These are phyloP conservation scores for Stenogyne calaminthoides DNA, from an alignment of 305 asterid species.

Conservation along the genomic window DNA sequence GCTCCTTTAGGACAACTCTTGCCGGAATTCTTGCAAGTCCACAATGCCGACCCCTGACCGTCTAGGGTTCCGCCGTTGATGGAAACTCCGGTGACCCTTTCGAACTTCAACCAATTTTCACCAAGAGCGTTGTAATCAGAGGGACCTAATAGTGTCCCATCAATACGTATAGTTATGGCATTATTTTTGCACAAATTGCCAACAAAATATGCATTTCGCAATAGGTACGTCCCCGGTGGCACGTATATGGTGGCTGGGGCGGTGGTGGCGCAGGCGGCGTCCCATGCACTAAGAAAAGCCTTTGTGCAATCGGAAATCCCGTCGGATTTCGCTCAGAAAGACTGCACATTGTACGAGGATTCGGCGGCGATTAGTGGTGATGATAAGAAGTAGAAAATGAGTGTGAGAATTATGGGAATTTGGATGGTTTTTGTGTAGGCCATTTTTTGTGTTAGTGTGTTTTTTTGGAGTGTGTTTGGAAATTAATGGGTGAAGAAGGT, in stretches of 20 bases:
- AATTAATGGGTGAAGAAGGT: neutral
- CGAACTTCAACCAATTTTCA: slow-evolving; percentile 47
- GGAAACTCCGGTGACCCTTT: slow-evolving; percentile 54
- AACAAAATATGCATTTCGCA: slow-evolving; percentile 32
- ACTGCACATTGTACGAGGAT: slow-evolving; percentile 46
- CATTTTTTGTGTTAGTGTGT: slow-evolving; percentile 11
- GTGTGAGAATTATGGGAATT: slow-evolving; percentile 14
- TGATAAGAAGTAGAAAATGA: slow-evolving; percentile 15
- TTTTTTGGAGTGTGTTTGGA: neutral
- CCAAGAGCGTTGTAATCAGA: slow-evolving; percentile 43
- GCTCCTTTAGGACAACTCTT: slow-evolving; percentile 51
- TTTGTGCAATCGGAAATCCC: slow-evolving; percentile 53
- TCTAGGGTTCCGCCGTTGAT: slow-evolving; percentile 61
- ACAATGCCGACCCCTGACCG: slow-evolving; percentile 47
- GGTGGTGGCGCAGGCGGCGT: slow-evolving; percentile 57
- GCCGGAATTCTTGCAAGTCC: slow-evolving; percentile 66
- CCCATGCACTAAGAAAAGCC: slow-evolving; percentile 67
- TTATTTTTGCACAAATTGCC: slow-evolving; percentile 53
- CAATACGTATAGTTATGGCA: slow-evolving; percentile 42
- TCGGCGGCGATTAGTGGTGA: slow-evolving; percentile 35
- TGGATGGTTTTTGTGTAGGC: slow-evolving; percentile 19
- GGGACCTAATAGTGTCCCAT: slow-evolving; percentile 56
- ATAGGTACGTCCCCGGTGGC: slow-evolving; percentile 54
- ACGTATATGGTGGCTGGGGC: slow-evolving; percentile 56
- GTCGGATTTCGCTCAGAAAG: slow-evolving; percentile 55